Conservation (phyloP, 495 filamentous ascomycete species). For the Trichoderma asperelloides region DNA sequence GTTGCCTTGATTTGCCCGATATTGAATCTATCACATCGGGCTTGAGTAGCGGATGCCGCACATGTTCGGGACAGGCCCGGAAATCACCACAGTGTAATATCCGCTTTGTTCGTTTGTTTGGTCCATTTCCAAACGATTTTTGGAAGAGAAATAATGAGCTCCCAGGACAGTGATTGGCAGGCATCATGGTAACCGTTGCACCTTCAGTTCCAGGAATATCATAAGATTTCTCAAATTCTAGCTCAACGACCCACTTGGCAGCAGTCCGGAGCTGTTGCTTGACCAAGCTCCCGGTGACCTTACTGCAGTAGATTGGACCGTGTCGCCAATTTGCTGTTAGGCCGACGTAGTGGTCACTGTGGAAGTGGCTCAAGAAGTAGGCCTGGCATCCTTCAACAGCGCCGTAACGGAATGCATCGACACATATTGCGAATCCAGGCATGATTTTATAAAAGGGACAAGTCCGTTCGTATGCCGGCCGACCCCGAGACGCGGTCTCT, state of each 20-base stretch:
- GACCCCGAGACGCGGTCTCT: slow-evolving; percentile 71
- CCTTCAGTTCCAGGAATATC: slow-evolving; percentile 74
- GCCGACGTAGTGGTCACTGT: slow-evolving; percentile 95
- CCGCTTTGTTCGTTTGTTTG: slow-evolving; percentile 54
- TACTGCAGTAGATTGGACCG: slow-evolving; percentile 93
- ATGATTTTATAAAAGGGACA: slow-evolving; percentile 99
- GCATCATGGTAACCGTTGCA: slow-evolving; percentile 85
- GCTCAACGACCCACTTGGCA: slow-evolving; percentile 71
- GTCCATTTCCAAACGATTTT: slow-evolving; percentile 54
- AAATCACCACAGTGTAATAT: slow-evolving; percentile 96
- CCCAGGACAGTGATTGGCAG: slow-evolving; percentile 93
- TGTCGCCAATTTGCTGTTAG: slow-evolving; percentile 82
- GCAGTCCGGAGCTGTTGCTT: slow-evolving; percentile 77
- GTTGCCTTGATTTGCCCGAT: slow-evolving; percentile 62
- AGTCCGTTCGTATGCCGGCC: slow-evolving; percentile 76
- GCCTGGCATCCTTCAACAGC: slow-evolving; percentile 85
- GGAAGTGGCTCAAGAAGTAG: slow-evolving; percentile 97
- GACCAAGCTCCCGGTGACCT: slow-evolving; percentile 83
- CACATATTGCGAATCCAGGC: slow-evolving; percentile 81
- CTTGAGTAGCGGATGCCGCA: slow-evolving; percentile 70
- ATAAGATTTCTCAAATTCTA: slow-evolving; percentile 76
- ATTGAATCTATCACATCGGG: slow-evolving; percentile 61
- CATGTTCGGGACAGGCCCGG: slow-evolving; percentile 76
- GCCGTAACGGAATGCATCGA: slow-evolving; percentile 95
- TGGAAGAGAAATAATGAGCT: slow-evolving; percentile 92